These are phyloP conservation scores for Solidago caesia DNA, from an alignment of 129 eudicot species.

Conservation along the genomic window DNA sequence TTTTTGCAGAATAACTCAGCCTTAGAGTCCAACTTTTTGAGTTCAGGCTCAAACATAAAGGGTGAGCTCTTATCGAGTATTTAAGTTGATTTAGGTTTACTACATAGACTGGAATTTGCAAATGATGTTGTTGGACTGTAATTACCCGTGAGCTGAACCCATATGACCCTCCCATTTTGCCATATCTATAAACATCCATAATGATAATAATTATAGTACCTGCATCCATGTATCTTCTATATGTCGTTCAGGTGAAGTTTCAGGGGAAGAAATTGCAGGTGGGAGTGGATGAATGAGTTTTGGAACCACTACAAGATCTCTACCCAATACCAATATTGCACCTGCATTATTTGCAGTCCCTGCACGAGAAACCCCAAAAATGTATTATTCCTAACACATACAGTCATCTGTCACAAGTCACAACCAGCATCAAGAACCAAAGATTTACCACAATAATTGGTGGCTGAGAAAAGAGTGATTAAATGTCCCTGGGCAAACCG, in stretches of 20 bases:
- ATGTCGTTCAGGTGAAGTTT: constrained; percentile 81
- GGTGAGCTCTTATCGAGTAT: no score
- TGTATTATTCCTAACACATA: not conserved
- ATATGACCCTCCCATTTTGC: not conserved
- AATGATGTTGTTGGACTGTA: no score
- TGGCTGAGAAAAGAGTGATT: constrained; percentile 94
- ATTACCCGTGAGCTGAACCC: not conserved
- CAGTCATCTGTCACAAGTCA: constrained; percentile 4
- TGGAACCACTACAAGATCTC: constrained; percentile 97
- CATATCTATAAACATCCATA: not conserved
- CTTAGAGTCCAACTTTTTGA: no score
- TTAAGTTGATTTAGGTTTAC: no score
- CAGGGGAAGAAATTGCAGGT: constrained; percentile 86
- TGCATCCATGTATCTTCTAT: constrained; percentile 99
- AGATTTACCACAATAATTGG: constrained; percentile 88
- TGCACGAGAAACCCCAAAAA: constrained; percentile 23
- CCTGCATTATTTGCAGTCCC: constrained; percentile 99
- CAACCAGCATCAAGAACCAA: constrained; percentile 6
- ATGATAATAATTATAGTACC: constrained; percentile 40
- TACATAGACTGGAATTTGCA: no score
- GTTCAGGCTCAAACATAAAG: no score
- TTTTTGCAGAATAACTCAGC: no score
- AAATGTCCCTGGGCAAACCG: constrained; percentile 97
- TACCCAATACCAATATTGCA: constrained; percentile 91
- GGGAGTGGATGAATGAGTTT: constrained; percentile 97